These are phyloP conservation scores for Lachnum nothofagi DNA, from an alignment of 2,329 filamentous ascomycete species.

Conservation along the genomic window DNA sequence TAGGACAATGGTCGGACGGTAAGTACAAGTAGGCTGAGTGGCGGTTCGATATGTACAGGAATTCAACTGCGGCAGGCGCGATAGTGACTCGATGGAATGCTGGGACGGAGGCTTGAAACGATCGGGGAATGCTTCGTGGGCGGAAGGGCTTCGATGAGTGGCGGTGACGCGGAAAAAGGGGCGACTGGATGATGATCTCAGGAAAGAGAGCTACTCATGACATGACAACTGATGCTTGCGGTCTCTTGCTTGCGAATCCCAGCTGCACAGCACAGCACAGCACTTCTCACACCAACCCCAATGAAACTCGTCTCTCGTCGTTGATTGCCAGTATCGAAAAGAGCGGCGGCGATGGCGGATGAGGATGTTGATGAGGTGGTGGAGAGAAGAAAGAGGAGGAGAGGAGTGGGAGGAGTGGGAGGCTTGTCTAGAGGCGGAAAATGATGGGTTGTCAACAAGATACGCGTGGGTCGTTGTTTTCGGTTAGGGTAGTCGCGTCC, in stretches of 20 bases:
- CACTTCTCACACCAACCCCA: not conserved
- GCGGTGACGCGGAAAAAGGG: slow-evolving; percentile 13
- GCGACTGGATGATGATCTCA: slow-evolving; percentile 10
- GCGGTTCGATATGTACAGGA: not conserved
- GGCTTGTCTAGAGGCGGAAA: too few relatives aligned
- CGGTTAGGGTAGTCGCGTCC: too few relatives aligned
- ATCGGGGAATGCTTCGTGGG: slow-evolving; percentile 15
- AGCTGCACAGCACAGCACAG: not conserved
- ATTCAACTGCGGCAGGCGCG: too few relatives aligned
- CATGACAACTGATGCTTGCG: not conserved
- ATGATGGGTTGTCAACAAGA: too few relatives aligned
- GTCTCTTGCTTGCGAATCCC: too few relatives aligned
- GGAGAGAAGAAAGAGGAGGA: not conserved
- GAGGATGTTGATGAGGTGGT: not conserved
- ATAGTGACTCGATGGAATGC: slow-evolving; percentile 8
- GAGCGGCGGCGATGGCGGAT: not conserved
- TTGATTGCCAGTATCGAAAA: not conserved
- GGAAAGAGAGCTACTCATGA: slow-evolving; percentile 16
- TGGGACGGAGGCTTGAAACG: not conserved
- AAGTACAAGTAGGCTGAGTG: not conserved
- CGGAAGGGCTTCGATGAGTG: slow-evolving; percentile 3
- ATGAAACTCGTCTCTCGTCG: too few relatives aligned
- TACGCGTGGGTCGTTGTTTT: too few relatives aligned
- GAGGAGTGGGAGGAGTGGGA: too few relatives aligned
- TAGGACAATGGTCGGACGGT: not conserved